Conservation (phyloP, 257 asterid genomes). For the Solanum pennellii region DNA sequence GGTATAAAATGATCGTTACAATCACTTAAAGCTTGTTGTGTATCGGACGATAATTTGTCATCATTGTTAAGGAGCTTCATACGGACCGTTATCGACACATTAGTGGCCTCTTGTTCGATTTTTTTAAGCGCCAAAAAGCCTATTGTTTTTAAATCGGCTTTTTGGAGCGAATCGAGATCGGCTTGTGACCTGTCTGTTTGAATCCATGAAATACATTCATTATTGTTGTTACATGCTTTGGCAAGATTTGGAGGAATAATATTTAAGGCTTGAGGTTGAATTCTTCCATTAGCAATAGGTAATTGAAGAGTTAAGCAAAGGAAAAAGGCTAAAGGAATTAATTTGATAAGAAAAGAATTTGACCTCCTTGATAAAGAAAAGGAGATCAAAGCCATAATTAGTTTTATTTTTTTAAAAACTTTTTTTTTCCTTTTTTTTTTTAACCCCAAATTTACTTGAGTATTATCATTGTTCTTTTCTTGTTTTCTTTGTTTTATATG, state of each 20-base stretch:
- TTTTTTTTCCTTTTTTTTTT: not conserved
- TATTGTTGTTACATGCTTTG: not conserved
- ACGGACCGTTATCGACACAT: not conserved
- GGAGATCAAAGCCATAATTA: not conserved
- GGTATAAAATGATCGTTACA: not conserved
- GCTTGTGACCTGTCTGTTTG: not conserved
- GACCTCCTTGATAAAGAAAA: not conserved
- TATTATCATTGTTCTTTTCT: not conserved
- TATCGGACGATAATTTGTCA: not conserved
- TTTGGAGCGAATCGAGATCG: not conserved
- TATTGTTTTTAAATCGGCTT: not conserved
- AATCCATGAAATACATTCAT: not conserved
- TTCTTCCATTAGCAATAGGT: not conserved
- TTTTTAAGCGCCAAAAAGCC: not conserved
- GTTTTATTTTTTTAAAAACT: rapidly evolving
- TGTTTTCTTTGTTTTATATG: not conserved
- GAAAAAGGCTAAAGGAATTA: not conserved
- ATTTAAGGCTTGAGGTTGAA: not conserved
- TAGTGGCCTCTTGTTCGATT: not conserved
- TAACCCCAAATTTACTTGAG: not conserved
- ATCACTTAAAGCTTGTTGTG: not conserved
- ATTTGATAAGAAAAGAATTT: not conserved
- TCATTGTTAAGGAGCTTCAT: not conserved
- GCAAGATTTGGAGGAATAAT: not conserved
- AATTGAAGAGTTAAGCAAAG: not conserved